Base-by-base conservation (phyloP, 257 asterid species). In the Catharanthus roseus region DNA sequence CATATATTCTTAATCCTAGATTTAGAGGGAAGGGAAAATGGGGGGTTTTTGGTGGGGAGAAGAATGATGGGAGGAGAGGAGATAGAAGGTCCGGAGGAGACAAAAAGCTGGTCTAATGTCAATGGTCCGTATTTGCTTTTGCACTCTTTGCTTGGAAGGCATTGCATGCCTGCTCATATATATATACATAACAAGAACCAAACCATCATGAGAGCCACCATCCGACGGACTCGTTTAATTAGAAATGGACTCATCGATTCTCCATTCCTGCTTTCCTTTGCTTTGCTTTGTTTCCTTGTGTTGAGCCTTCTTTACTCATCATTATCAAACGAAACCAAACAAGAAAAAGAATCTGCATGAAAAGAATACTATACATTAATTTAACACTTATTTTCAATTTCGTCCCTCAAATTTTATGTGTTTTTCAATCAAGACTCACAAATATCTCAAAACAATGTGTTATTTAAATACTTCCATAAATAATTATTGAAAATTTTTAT, bases 71-170 rank as follows among this genome's bases (percentile, higher is more conserved):
- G 65, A 67, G 60, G 42, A 58, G 65, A 67, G 60, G 42, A 58
- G 73, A 68, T 16, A 18, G 5, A 18, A 12, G 19, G 34, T 19
- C 53, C 15, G 79, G 77, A 3, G 42, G 42, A 56, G 84, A 77
- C 80, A 75, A 79, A n/a, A 79, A 62, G 73, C 71, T 58, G 79
- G 71, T 54, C 34, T 10, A 26, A 33, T 54, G 66, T 71, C 60
- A 65, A 65, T 13, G 36, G 50, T 38, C 73, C 66, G 74, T 76
- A 63, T 75, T 67, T 13, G 26, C 63, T 73, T 55, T 77, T 47
- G 28, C 72, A 68, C 69, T 62, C 80, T 75, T 82, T 75, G 81
- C 86, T 82, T 84, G 75, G 12, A 84, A 77, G 85, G 80, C 86
- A 80, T n/a, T n/a, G n/a, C n/a, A n/a, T n/a, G n/a, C n/a, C n/a